These are phyloP conservation scores for Rhodamnia rubescens DNA, from an alignment of 345 rosid genomes.

Conservation along the genomic window DNA sequence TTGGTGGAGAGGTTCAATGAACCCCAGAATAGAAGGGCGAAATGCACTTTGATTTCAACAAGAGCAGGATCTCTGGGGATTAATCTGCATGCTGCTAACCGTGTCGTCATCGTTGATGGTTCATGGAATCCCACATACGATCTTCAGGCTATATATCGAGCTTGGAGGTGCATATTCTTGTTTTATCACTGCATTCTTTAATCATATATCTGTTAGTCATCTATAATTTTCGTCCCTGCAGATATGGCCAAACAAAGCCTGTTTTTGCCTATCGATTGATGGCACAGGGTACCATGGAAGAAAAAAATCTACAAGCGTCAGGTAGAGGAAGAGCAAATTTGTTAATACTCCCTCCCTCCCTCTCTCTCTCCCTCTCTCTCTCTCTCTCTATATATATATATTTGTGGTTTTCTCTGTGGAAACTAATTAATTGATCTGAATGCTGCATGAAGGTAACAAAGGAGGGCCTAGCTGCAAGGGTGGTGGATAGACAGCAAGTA, in stretches of 20 bases:
- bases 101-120: constrained; percentile 95
- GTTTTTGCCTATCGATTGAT: constrained; percentile 91
- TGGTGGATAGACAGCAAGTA: constrained; percentile 97
- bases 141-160: constrained; percentile 97
- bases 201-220: background rate
- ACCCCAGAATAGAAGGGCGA: constrained; percentile 71
- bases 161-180: constrained; percentile 72
- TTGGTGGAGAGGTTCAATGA: constrained; percentile 93
- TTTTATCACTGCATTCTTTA: background rate
- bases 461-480: constrained; percentile 99
- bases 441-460: constrained; percentile 70
- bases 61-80: constrained; percentile 99
- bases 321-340: constrained; percentile 23
- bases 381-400: background rate
- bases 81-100: constrained; percentile 96
- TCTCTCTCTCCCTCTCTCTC: too few species aligned
- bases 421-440: constrained; percentile 4
- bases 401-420: background rate
- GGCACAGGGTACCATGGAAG: constrained; percentile 99
- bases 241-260: constrained; percentile 98
- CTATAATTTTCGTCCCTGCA: constrained; percentile 10
- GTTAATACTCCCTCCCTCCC: background rate
- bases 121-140: constrained; percentile 99
- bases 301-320: constrained; percentile 97
- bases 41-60: constrained; percentile 91